These are phyloP conservation scores for Cryptosporidium tyzzeri DNA, from an alignment of 169 alveolate genomes.

Conservation along the genomic window DNA sequence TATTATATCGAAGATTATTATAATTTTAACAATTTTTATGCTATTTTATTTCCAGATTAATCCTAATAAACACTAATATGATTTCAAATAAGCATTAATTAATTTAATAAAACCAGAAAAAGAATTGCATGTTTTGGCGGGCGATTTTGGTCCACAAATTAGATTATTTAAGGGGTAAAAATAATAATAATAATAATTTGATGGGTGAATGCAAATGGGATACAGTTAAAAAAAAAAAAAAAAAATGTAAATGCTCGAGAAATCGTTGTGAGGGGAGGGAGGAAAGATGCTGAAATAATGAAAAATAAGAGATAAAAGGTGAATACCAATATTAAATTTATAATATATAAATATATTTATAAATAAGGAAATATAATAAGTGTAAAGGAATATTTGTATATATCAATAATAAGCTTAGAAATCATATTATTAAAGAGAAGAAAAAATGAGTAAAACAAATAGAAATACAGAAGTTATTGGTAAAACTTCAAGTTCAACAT, in stretches of 20 bases:
- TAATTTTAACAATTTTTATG: not conserved
- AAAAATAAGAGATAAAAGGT: not conserved
- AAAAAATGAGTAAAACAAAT: not conserved
- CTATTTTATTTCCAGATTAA: not conserved
- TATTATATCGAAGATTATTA: too few species aligned
- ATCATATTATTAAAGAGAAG: not conserved
- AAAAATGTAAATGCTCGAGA: slow-evolving; percentile 5
- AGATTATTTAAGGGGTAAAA: not conserved
- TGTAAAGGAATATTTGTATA: not conserved
- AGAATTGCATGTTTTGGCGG: slow-evolving; percentile 43
- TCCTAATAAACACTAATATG: not conserved
- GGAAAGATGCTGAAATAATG: not conserved
- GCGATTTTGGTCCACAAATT: slow-evolving; percentile 5
- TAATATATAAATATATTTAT: too few species aligned
- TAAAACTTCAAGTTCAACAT: not conserved
- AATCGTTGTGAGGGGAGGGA: not conserved
- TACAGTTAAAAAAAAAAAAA: not conserved
- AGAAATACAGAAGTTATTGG: not conserved
- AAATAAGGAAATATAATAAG: too few species aligned
- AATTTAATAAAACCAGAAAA: not conserved
- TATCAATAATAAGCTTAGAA: too few species aligned
- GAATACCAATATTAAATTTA: too few species aligned
- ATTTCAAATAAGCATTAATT: not conserved
- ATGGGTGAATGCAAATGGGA: slow-evolving; percentile 7
- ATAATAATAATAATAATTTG: not conserved